Percentiles rank a stretch among this genome's conserved stretches.
phyloP scores from a whole-genome alignment of 176 grass and related monocot genomes.

The Hsuehochloa calcarea region DNA sequence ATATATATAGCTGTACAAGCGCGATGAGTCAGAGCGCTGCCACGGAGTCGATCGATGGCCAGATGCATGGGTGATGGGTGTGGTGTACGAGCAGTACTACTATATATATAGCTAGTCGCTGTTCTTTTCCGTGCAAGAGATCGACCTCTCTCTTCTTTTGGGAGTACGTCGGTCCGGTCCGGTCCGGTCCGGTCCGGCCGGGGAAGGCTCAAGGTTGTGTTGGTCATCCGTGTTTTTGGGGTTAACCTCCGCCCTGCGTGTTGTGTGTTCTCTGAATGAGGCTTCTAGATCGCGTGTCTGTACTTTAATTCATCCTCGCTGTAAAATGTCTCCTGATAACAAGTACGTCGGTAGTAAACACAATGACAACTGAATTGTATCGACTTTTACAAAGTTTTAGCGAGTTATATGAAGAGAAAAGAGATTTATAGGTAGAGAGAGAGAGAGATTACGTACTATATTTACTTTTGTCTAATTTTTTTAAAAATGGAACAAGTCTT shows the following conservation, averaged over 20 bases:
- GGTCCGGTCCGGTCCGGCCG: too few relatives aligned
- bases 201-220: background rate
- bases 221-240: background rate
- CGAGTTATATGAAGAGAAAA: too few relatives aligned
- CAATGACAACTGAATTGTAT: too few relatives aligned
- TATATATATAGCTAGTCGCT: background rate
- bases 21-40: background rate
- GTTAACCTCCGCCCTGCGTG: background rate
- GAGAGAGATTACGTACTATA: too few relatives aligned
- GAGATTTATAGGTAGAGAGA: too few relatives aligned
- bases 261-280: background rate
- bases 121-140: constrained; percentile 1
- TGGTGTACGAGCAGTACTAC: background rate
- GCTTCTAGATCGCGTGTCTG: too few relatives aligned
- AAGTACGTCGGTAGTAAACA: too few relatives aligned
- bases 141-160: background rate
- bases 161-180: background rate
- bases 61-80: background rate
- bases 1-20: background rate
- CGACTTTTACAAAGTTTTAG: too few relatives aligned
- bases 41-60: background rate
- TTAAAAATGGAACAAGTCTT: too few relatives aligned
- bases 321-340: too few relatives aligned
- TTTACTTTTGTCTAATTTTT: too few relatives aligned
- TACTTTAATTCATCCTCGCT: too few relatives aligned